Evolutionary conservation across 2,329 filamentous ascomycete genomes (phyloP), one percentile per base, ranked within the genome.

Genomic region (Aspergillus sp.): DNA sequence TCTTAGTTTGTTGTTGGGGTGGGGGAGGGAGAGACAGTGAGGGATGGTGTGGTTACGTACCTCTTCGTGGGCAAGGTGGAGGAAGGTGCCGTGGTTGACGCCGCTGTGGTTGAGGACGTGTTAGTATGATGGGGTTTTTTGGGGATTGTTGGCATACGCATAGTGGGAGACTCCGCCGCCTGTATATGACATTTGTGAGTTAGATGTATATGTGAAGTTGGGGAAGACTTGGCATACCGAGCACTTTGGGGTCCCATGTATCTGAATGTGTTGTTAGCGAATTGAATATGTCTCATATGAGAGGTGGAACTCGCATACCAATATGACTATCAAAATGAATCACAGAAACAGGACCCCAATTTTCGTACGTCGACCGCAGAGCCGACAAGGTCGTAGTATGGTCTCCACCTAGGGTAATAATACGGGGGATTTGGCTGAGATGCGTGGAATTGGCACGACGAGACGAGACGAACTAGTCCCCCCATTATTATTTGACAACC

Each of bases 251-350:
- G 70, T 84, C 79, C 83, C 83, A 84, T 0, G 83, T 85, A 69
- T 85, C 81, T 60, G 17, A 48, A 10, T 0, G 3, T 17, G 0
- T 8, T n/a, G 15, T 49, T 8, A 49, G 23, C 10, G 13, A 5
- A 3, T 38, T 11, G 30, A 47, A 8, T n/a, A 3, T 3, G 5
- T 5, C 17, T 11, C 5, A 13, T 2, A 2, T 11, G 10, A 2
- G 15, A 8, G 10, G 36, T 36, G 32, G 32, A 36, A 13, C 15
- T 2, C 2, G 5, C 41, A 50, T 54, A 65, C 65, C 65, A 19
- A 84, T 71, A 66, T 84, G 83, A 48, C 78, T 81, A 66, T 85
- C 83, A 64, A 86, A 85, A 69, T 85, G 83, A n/a, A 85, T 84
- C 5, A 85, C 82, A 62, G 81, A 84, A 2, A 85, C 81, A 13